A percentile compares a stretch with the other conserved stretches of the same genome.
Evolutionary conservation across 306 rosid species (phyloP).

Genomic region (Ziziphus jujuba): DNA sequence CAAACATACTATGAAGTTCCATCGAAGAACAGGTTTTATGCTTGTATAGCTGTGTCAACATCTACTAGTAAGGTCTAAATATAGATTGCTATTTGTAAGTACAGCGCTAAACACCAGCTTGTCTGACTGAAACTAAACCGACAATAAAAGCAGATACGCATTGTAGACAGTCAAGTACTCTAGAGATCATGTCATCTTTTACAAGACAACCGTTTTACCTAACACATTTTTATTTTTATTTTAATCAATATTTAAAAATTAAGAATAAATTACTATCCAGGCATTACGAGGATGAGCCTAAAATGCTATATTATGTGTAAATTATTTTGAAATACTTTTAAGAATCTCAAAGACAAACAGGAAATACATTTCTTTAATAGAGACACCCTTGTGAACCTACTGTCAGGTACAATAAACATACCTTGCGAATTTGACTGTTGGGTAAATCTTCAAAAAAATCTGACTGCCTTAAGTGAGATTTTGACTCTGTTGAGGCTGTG

Average conservation of each 20-base stretch:
- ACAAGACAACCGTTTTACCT: background rate
- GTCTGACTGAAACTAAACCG: no score
- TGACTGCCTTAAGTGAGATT: slow-evolving; percentile 45
- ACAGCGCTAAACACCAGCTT: no score
- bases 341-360: background rate
- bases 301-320: background rate
- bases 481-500: slow-evolving; percentile 41
- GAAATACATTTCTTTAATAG: background rate
- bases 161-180: no score
- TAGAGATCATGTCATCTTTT: background rate
- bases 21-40: background rate
- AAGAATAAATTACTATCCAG: background rate
- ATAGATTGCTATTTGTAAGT: no score
- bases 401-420: slow-evolving; percentile 29
- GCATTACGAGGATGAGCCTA: background rate
- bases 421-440: slow-evolving; percentile 95
- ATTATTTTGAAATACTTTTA: background rate
- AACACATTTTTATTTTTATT: background rate
- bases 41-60: no score
- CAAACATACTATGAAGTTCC: background rate
- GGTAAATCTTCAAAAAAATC: slow-evolving; percentile 84
- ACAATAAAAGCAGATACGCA: no score
- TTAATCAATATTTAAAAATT: background rate
- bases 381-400: slow-evolving; percentile 13
- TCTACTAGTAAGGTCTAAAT: no score